Conservation (phyloP, 345 rosid genomes). For the Brassica nigra region DNA sequence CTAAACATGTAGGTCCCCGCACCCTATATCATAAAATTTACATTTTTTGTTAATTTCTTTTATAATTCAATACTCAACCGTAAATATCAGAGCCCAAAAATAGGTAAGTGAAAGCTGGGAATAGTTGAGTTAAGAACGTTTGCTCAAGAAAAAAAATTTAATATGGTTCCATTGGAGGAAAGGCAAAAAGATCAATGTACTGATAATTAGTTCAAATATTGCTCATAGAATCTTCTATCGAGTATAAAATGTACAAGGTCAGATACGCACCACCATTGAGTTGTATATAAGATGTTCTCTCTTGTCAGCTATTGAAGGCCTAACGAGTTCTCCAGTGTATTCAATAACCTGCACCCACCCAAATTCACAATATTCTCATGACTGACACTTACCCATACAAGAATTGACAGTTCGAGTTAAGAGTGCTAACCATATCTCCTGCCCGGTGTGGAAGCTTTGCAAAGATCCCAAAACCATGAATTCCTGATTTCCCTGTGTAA, state of each 20-base stretch:
- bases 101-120: no score
- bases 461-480: constrained; percentile 98
- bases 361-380: constrained; percentile 19
- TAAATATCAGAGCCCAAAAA: constrained; percentile 4
- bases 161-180: background rate
- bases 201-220: background rate
- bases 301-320: constrained; percentile 95
- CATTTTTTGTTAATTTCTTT: no score
- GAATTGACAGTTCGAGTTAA: constrained; percentile 5
- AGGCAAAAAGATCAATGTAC: constrained; percentile 2
- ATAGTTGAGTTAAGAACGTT: no score
- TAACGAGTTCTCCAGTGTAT: constrained; percentile 94
- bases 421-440: constrained; percentile 85
- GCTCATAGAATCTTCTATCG: constrained; percentile 2
- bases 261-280: constrained; percentile 85
- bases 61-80: constrained; percentile 6
- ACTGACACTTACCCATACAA: constrained; percentile 1
- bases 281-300: constrained; percentile 94
- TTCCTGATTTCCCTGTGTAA: constrained; percentile 85
- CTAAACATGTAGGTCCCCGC: constrained; percentile 99
- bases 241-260: constrained; percentile 16
- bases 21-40: constrained; percentile 59
- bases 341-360: constrained; percentile 72
- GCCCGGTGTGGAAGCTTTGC: constrained; percentile 94
- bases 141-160: background rate